Percentiles rank a stretch among this genome's conserved stretches.
phyloP scores from a whole-genome alignment of 495 filamentous ascomycete genomes.

The Letharia columbiana region DNA sequence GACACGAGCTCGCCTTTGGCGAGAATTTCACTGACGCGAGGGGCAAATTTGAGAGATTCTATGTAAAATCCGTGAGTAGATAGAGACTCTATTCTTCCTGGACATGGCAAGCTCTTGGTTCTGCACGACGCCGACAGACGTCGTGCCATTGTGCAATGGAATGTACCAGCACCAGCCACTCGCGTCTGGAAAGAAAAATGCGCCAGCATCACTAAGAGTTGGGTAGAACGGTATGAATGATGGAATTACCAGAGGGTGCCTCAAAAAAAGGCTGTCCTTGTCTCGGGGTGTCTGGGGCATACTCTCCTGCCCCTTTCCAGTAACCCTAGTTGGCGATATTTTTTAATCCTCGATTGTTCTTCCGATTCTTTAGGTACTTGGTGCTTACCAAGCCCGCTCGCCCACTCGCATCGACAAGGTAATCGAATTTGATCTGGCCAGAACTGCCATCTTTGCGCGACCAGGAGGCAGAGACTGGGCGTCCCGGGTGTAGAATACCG shows the following conservation, averaged over 20 bases:
- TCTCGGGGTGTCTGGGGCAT: conserved; percentile 24
- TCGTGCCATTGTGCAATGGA: conserved; percentile 31
- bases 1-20: conserved; percentile 28
- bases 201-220: neutral
- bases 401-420: conserved; percentile 35
- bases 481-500: conserved; percentile 29
- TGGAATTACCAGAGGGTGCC: conserved; percentile 27
- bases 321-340: conserved; percentile 38
- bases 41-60: conserved; percentile 29
- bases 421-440: conserved; percentile 33
- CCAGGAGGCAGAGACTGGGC: conserved; percentile 41
- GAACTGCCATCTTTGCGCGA: conserved; percentile 34
- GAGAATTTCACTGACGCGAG: conserved; percentile 28
- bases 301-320: conserved; percentile 26
- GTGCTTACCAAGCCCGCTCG: conserved; percentile 32
- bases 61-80: conserved; percentile 34
- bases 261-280: conserved; percentile 34
- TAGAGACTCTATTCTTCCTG: conserved; percentile 28
- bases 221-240: neutral
- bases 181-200: conserved; percentile 20
- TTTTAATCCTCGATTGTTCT: conserved; percentile 32
- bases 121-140: conserved; percentile 33
- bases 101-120: conserved; percentile 29
- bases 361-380: conserved; percentile 36
- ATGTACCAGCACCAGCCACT: conserved; percentile 37